phyloP scores from a whole-genome alignment of 2,329 filamentous ascomycete species.

The Parastagonospora nodorum region DNA sequence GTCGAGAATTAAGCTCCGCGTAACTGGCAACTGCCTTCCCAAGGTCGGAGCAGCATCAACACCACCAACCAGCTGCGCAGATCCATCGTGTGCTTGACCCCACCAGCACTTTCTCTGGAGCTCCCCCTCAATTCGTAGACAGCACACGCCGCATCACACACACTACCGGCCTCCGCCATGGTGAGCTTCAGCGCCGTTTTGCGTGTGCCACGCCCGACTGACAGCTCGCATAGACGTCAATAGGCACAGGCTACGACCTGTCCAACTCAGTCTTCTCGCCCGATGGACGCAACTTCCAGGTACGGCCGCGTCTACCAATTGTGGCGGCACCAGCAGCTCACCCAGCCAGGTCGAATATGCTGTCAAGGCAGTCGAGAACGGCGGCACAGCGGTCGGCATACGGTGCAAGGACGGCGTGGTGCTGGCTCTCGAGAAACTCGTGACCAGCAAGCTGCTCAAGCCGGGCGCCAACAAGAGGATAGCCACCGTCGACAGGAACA shows the following conservation, averaged over 20 bases:
- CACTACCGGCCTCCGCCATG: constrained; percentile 27
- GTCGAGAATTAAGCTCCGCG: constrained; percentile 28
- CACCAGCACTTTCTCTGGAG: background rate
- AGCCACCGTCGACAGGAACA: constrained; percentile 88
- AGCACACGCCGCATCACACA: background rate
- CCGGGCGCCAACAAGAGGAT: constrained; percentile 96
- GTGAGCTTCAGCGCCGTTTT: constrained; percentile 24
- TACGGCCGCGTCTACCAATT: constrained; percentile 46
- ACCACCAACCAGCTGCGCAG: constrained; percentile 9
- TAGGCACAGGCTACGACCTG: constrained; percentile 99
- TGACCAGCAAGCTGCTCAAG: constrained; percentile 94
- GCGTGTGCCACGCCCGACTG: constrained; percentile 16
- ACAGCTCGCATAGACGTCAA: constrained; percentile 75
- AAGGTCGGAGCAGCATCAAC: constrained; percentile 24
- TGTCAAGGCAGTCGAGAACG: constrained; percentile 97
- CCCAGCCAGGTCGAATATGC: constrained; percentile 79
- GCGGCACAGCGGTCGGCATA: constrained; percentile 94
- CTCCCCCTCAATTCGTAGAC: background rate
- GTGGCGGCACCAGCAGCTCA: constrained; percentile 11
- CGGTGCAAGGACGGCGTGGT: constrained; percentile 97
- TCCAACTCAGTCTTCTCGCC: constrained; percentile 99
- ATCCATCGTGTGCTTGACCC: constrained; percentile 1
- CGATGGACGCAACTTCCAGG: constrained; percentile 98
- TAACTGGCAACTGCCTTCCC: constrained; percentile 36
- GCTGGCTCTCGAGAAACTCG: constrained; percentile 93